Percentiles rank a stretch among this genome's conserved stretches.
These are phyloP conservation scores for Daedaleopsis nitida DNA, from an alignment of 768 basidiomycete genomes.

Conservation along the genomic window DNA sequence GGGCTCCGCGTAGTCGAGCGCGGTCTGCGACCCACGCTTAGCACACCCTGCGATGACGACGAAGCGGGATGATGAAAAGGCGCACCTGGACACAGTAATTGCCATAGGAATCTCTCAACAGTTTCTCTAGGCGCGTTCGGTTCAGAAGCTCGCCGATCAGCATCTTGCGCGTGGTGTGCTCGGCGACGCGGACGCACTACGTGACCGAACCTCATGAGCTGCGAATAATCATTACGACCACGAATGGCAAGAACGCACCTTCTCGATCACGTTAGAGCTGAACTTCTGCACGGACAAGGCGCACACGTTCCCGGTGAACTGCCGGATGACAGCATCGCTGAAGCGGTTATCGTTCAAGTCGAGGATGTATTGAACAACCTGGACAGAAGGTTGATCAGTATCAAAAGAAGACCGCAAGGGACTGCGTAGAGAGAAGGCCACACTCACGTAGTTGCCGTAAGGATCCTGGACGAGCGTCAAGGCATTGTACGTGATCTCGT, in stretches of 20 bases:
- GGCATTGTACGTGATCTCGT: conserved; percentile 98
- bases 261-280: conserved; percentile 98
- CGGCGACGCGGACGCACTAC: conserved; percentile 88
- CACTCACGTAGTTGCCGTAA: conserved; percentile 84
- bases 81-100: conserved; percentile 91
- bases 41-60: not conserved
- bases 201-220: not conserved
- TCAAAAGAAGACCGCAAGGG: conserved; percentile 10
- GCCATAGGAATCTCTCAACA: conserved; percentile 94
- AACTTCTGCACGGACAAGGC: conserved; percentile 99
- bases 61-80: conserved; percentile 8
- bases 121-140: conserved; percentile 91
- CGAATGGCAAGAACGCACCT: conserved; percentile 47
- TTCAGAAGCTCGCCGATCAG: conserved; percentile 95
- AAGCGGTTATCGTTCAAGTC: conserved; percentile 98
- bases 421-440: not conserved
- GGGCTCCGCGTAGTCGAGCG: conserved; percentile 97
- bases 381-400: conserved; percentile 11
- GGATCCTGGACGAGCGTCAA: conserved; percentile 98
- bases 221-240: not conserved
- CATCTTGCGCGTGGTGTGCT: conserved; percentile 91
- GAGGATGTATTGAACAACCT: conserved; percentile 98
- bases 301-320: conserved; percentile 97
- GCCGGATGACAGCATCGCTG: conserved; percentile 95
- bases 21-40: conserved; percentile 60